These are phyloP conservation scores for Globisporangium orthogonon DNA, from an alignment of 352 stramenopile species.

Conservation along the genomic window DNA sequence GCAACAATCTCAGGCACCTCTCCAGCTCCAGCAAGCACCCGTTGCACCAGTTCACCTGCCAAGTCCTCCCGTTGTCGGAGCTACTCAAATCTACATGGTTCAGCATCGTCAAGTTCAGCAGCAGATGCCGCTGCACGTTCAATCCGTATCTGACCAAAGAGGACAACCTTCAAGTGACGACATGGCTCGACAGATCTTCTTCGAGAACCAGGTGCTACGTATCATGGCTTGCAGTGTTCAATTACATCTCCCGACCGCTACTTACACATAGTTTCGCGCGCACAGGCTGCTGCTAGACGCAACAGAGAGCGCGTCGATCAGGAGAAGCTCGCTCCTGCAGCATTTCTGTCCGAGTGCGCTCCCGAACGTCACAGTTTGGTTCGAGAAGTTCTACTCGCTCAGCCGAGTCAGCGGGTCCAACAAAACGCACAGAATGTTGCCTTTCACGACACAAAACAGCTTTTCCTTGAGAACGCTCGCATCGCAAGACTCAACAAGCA, in stretches of 20 bases:
- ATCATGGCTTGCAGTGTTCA: background rate
- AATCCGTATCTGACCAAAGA: background rate
- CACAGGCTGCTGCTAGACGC: slow-evolving; percentile 36
- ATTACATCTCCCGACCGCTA: background rate
- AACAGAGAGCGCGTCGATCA: slow-evolving; percentile 53
- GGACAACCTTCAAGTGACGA: slow-evolving; percentile 6
- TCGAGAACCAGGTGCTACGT: slow-evolving; percentile 51
- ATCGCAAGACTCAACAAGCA: slow-evolving; percentile 21
- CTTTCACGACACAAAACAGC: slow-evolving; percentile 8
- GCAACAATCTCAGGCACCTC: background rate
- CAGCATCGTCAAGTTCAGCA: slow-evolving; percentile 2
- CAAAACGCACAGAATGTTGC: background rate
- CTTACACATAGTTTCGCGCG: background rate
- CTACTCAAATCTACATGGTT: background rate
- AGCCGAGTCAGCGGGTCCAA: background rate
- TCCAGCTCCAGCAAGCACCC: background rate
- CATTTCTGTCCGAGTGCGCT: slow-evolving; percentile 16
- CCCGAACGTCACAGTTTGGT: background rate
- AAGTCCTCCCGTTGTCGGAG: background rate
- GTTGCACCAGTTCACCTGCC: background rate
- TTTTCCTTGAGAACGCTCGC: slow-evolving; percentile 22
- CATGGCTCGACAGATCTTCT: slow-evolving; percentile 36
- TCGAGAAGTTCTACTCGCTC: background rate
- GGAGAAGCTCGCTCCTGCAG: slow-evolving; percentile 21
- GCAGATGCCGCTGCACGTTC: background rate